Base-by-base conservation (phyloP, 805 yeast genomes). In the Diddensiella caesifluorescens region DNA sequence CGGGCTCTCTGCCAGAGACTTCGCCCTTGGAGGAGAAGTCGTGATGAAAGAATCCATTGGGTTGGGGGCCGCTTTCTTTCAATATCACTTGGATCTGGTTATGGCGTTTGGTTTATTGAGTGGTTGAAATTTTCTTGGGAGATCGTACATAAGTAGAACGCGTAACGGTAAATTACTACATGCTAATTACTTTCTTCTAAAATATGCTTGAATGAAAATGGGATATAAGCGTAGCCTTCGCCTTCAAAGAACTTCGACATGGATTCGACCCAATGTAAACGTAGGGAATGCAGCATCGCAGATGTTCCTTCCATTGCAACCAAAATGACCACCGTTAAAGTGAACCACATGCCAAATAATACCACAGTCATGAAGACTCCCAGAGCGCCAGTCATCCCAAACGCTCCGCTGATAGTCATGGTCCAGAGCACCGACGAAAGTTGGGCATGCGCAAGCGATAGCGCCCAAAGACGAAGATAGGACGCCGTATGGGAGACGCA, bases 401-500 rank as follows among this genome's bases (percentile, higher is more conserved):
- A 90, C 0, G 95, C 81, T 49, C 79, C 78, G 39, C 77, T 77
- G 42, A 92, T 74, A 1, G 98, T 92, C 99, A 92, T 92, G 28
- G 81, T 69, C 98, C 98, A 90, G 61, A 90, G 70, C 5, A 90
- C 98, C n/a, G 83, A 70, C 0, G 97, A 89, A 55, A 90, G 73
- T 69, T 90, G 97, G 10, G 95, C 94, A 66, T 90, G 98, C 0
- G 98, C 98, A 49, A 90, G 75, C 1, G 97, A 90, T 53, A 90
- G 70, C 2, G 98, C 98, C 98, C 98, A 90, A 52, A 90, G 70
- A 65, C 98, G 84, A 53, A 90, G 71, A 59, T 90, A 90, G 0
- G 97, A 90, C 1, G 98, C 98, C 2, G 98, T 90, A 63, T 90
- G 98, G n/a, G 96, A 86, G 23, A 90, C 95, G 70, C 96, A 85